These are phyloP conservation scores for Henningerozyma blattae DNA, from an alignment of 805 yeast species.

Conservation along the genomic window DNA sequence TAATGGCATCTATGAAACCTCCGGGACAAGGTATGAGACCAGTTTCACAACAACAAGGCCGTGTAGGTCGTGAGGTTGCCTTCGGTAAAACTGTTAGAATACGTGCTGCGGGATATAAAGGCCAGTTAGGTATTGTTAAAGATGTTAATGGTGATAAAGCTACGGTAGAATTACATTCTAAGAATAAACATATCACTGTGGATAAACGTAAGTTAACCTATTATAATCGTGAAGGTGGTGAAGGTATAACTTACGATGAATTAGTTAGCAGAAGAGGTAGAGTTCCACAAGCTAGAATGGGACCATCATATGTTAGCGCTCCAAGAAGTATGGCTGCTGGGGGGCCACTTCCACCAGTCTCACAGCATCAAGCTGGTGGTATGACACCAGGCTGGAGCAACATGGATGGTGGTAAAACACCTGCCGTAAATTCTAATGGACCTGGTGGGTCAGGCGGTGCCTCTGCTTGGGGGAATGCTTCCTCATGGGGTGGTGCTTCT, in stretches of 20 bases:
- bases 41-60: slow-evolving; percentile 36
- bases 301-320: slow-evolving; percentile 25
- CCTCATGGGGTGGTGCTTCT: slow-evolving; percentile 33
- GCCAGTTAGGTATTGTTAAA: slow-evolving; percentile 83
- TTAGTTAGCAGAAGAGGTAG: slow-evolving; percentile 44
- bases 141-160: slow-evolving; percentile 91
- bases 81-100: slow-evolving; percentile 78
- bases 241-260: slow-evolving; percentile 65
- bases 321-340: slow-evolving; percentile 25
- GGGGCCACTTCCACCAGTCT: slow-evolving; percentile 20
- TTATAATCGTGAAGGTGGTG: slow-evolving; percentile 49
- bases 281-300: slow-evolving; percentile 26
- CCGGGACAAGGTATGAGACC: slow-evolving; percentile 39
- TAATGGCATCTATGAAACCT: slow-evolving; percentile 35
- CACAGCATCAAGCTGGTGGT: slow-evolving; percentile 28
- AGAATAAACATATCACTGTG: slow-evolving; percentile 76
- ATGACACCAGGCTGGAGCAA: slow-evolving; percentile 45
- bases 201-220: slow-evolving; percentile 71
- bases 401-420: slow-evolving; percentile 39
- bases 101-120: slow-evolving; percentile 86
- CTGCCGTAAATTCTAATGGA: slow-evolving; percentile 22
- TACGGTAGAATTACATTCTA: slow-evolving; percentile 87
- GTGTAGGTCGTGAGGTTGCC: slow-evolving; percentile 70
- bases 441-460: slow-evolving; percentile 22
- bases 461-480: slow-evolving; percentile 21